Evolutionary conservation across 164 flowering plant species (phyloP).

Genomic region (Berberis vulgaris): DNA sequence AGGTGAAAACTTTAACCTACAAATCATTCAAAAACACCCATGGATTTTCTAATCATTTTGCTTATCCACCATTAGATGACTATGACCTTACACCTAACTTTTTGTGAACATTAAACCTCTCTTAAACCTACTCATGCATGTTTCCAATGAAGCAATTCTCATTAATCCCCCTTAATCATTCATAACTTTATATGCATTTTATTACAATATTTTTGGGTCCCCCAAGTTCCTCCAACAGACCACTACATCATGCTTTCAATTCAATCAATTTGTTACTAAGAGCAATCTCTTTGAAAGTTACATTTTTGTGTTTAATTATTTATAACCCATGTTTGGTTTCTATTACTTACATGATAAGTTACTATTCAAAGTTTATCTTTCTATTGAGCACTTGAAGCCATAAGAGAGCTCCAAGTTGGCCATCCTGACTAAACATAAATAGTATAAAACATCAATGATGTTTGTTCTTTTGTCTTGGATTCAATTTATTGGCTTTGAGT

Average conservation of each 20-base stretch:
- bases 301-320: not conserved
- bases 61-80: no score
- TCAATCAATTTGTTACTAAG: conserved; percentile 4
- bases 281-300: conserved; percentile 11
- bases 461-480: not conserved
- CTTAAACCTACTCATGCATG: not conserved
- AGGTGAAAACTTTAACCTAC: no score
- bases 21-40: no score
- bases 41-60: no score
- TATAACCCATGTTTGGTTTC: conserved; percentile 2
- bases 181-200: not conserved
- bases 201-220: not conserved
- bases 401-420: conserved; percentile 9
- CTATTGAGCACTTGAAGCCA: conserved; percentile 7
- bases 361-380: conserved; percentile 12
- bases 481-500: not conserved
- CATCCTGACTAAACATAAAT: conserved; percentile 2
- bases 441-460: conserved; percentile 10
- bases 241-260: conserved; percentile 7
- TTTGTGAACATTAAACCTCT: not conserved
- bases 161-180: not conserved
- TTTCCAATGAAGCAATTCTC: conserved; percentile 4
- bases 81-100: not conserved
- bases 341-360: conserved; percentile 6
- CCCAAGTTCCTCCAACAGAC: conserved; percentile 1